These are phyloP conservation scores for Tremellales sp. DNA, from an alignment of 1,284 basidiomycete species.

Conservation along the genomic window DNA sequence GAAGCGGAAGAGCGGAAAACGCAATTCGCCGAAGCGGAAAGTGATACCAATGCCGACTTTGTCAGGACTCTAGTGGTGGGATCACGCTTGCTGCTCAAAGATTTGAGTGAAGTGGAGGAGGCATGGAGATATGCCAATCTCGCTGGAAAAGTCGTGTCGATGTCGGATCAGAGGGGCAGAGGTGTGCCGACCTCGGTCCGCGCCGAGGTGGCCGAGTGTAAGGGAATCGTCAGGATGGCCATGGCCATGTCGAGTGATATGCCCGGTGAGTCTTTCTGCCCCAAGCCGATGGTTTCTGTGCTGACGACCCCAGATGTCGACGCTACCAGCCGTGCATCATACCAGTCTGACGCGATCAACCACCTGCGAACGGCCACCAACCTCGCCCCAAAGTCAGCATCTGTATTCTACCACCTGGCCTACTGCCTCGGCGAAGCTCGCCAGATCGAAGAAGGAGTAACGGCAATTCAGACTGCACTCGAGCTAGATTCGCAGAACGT, in stretches of 20 bases:
- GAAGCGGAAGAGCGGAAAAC: constrained; percentile 8
- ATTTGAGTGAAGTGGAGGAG: constrained; percentile 41
- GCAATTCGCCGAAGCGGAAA: constrained; percentile 39
- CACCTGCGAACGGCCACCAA: constrained; percentile 58
- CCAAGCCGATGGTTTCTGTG: neutral
- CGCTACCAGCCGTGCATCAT: constrained; percentile 57
- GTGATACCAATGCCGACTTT: constrained; percentile 67
- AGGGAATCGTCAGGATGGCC: constrained; percentile 47
- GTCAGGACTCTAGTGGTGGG: constrained; percentile 69
- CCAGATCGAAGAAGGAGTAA: constrained; percentile 64
- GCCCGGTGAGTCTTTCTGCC: neutral
- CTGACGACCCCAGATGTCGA: constrained; percentile 59
- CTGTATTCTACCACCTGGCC: constrained; percentile 72
- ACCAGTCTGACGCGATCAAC: constrained; percentile 59
- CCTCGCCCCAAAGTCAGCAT: constrained; percentile 57
- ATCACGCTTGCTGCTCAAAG: constrained; percentile 63
- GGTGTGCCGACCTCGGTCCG: constrained; percentile 10
- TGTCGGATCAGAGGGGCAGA: constrained; percentile 1
- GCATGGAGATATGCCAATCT: constrained; percentile 45
- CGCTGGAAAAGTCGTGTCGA: constrained; percentile 38
- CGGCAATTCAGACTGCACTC: constrained; percentile 67
- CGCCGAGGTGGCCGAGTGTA: constrained; percentile 40
- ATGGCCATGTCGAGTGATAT: constrained; percentile 36
- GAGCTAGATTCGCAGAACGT: constrained; percentile 69
- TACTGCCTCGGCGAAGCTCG: constrained; percentile 69